Evolutionary conservation across 2,329 filamentous ascomycete species (phyloP).

Genomic region (Ophidiomyces ophidiicola): DNA sequence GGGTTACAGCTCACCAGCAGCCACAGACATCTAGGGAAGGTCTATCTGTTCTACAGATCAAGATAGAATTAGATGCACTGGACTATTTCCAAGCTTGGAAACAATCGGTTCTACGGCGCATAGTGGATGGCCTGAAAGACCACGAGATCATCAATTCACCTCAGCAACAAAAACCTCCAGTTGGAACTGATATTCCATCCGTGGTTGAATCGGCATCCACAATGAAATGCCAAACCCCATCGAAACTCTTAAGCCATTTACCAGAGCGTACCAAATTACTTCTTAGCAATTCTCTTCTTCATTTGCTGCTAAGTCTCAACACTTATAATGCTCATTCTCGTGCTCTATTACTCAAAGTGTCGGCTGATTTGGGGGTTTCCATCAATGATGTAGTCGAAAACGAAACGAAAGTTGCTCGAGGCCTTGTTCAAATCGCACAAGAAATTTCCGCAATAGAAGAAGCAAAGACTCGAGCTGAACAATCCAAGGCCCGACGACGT

Average conservation of each 20-base stretch:
- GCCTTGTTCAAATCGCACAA: slow-evolving; percentile 62
- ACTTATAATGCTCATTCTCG: slow-evolving; percentile 65
- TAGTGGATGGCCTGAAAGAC: slow-evolving; percentile 55
- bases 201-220: too few species aligned
- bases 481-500: slow-evolving; percentile 51
- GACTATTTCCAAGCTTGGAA: slow-evolving; percentile 73
- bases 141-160: neutral
- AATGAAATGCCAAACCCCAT: neutral
- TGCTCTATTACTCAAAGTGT: slow-evolving; percentile 55
- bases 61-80: slow-evolving; percentile 52
- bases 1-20: neutral
- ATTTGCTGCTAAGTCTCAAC: slow-evolving; percentile 64
- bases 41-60: too few species aligned
- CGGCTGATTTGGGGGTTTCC: slow-evolving; percentile 59
- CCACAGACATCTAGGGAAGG: too few species aligned
- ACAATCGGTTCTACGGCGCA: slow-evolving; percentile 52
- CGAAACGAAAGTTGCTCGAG: slow-evolving; percentile 62
- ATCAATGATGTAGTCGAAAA: slow-evolving; percentile 53
- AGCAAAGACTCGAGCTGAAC: slow-evolving; percentile 57
- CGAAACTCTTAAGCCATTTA: slow-evolving; percentile 40
- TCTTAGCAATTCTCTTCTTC: slow-evolving; percentile 58
- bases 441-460: slow-evolving; percentile 67
- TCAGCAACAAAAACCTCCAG: neutral
- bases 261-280: slow-evolving; percentile 42
- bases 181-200: too few species aligned